Percentiles rank a stretch among this genome's conserved stretches.
Conservation (phyloP, 208 protist species). For the Leishmania tropica region DNA sequence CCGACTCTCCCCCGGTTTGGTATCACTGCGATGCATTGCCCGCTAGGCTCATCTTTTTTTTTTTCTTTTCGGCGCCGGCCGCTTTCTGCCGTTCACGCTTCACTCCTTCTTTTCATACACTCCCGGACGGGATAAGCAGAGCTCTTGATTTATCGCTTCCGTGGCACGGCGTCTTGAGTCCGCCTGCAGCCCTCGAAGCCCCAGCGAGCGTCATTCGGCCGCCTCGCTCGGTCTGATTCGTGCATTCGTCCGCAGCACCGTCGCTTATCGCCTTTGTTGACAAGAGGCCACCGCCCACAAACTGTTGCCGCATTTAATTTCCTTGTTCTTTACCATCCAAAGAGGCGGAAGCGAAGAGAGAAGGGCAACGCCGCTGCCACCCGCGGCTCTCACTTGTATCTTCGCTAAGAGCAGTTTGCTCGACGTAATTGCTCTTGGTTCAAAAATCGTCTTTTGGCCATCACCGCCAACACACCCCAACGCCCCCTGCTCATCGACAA, state of each 20-base stretch:
- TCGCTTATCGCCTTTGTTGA: not conserved
- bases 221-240: not conserved
- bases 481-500: not conserved
- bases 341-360: not conserved
- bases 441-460: not conserved
- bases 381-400: not conserved
- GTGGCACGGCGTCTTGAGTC: not conserved
- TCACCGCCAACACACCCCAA: not conserved
- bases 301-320: not conserved
- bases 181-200: not conserved
- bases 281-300: not conserved
- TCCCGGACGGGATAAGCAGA: not conserved
- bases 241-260: not conserved
- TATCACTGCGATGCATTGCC: not conserved
- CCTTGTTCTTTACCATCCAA: not conserved
- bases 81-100: not conserved
- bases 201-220: not conserved
- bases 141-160: slow-evolving; percentile 1
- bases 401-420: not conserved
- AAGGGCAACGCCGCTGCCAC: not conserved
- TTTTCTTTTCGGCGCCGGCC: not conserved
- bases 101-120: not conserved
- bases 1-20: not conserved
- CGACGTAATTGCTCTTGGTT: not conserved
- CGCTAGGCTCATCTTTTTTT: not conserved